A percentile compares a stretch with the other conserved stretches of the same genome.
Conservation (phyloP, 306 rosid species). For the Prunus persica region Prunus_persica_NCBIv2 NC_034009.1:35835001-35835500, state of each 20-base stretch:
- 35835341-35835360: slow-evolving; percentile 17
- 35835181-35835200: slow-evolving; percentile 15
- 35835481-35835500: no score
- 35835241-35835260: slow-evolving; percentile 36
- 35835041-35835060: not conserved
- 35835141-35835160: slow-evolving; percentile 1
- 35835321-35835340: not conserved
- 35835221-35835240: slow-evolving; percentile 51
- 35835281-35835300: no score
- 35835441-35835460: no score
- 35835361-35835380: slow-evolving; percentile 52
- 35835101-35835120: slow-evolving; percentile 27
- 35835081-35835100: not conserved
- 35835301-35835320: no score
- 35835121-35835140: not conserved
- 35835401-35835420: slow-evolving; percentile 42
- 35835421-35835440: slow-evolving; percentile 37
- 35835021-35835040: slow-evolving; percentile 18
- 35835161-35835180: not conserved
- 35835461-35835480: fast-evolving
- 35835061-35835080: no score
- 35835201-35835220: slow-evolving; percentile 36
- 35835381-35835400: slow-evolving; percentile 35
- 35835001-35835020: slow-evolving; percentile 39
- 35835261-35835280: slow-evolving; percentile 30